Evolutionary conservation across 2,329 filamentous ascomycete species (phyloP).

Genomic region (Claviceps fusiformis): DNA sequence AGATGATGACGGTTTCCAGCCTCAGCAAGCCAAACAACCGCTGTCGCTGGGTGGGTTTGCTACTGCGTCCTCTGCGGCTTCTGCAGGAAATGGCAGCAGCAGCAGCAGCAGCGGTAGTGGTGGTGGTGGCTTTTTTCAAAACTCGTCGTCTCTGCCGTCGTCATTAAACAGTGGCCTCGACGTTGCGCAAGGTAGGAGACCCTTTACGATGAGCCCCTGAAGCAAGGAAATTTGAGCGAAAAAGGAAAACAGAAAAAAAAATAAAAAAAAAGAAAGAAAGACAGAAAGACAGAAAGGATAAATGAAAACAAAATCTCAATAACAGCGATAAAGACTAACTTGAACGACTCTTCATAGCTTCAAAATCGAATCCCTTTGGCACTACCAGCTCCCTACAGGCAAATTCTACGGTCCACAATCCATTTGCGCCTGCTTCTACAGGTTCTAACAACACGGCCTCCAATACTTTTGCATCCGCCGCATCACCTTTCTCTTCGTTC

Average conservation of each 20-base stretch:
- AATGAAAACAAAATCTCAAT: neutral
- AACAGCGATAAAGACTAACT: neutral
- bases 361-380: conserved; percentile 4
- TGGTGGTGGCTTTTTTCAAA: neutral
- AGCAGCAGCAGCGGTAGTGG: neutral
- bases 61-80: neutral
- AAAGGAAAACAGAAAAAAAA: too few species aligned
- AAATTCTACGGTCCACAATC: neutral
- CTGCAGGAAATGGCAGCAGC: neutral
- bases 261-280: neutral
- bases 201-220: neutral
- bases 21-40: neutral
- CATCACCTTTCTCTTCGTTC: neutral
- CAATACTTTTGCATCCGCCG: neutral
- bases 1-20: conserved; percentile 1
- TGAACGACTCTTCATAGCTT: neutral
- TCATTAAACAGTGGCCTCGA: neutral
- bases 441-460: neutral
- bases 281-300: neutral
- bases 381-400: neutral
- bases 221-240: neutral
- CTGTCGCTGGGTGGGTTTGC: neutral
- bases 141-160: neutral
- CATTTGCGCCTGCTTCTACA: conserved; percentile 3
- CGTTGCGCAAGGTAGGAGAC: conserved; percentile 1